These are phyloP conservation scores for Delonix regia DNA, from an alignment of 306 rosid species.

Conservation along the genomic window DNA sequence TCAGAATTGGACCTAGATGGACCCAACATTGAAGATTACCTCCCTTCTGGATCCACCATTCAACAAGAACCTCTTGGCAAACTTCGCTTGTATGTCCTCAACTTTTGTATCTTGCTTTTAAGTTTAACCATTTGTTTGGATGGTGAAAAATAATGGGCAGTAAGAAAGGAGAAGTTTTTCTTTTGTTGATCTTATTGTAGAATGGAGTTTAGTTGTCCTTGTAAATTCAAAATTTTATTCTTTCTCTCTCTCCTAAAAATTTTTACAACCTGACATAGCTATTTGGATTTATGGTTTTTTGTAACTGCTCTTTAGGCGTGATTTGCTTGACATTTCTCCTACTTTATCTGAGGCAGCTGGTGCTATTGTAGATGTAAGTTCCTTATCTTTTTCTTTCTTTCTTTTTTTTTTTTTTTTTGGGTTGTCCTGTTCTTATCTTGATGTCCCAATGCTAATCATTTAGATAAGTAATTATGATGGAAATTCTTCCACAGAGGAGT, in stretches of 20 bases:
- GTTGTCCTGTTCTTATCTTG: too few relatives aligned
- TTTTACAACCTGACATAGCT: neutral
- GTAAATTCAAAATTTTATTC: conserved; percentile 6
- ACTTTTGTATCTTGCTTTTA: conserved; percentile 2
- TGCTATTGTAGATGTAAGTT: conserved; percentile 88
- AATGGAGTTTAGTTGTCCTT: conserved; percentile 4
- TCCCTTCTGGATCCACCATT: conserved; percentile 82
- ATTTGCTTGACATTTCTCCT: conserved; percentile 92
- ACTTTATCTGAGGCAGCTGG: conserved; percentile 92
- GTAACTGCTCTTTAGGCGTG: conserved; percentile 58
- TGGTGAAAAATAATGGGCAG: neutral
- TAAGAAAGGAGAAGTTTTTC: conserved; percentile 4
- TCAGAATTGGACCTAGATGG: conserved; percentile 92
- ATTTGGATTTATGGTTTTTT: neutral
- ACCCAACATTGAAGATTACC: conserved; percentile 94
- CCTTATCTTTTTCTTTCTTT: neutral
- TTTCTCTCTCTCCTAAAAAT: too few relatives aligned
- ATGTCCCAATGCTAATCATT: neutral
- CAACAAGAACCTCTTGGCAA: conserved; percentile 86
- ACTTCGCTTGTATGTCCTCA: conserved; percentile 65
- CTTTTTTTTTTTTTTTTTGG: neutral
- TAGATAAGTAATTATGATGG: neutral
- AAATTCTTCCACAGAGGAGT: conserved; percentile 17
- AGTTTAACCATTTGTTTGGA: conserved; percentile 1
- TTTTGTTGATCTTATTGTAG: conserved; percentile 11